Conservation (phyloP, 202 grass and related monocot genomes). For the Setaria italica region DNA sequence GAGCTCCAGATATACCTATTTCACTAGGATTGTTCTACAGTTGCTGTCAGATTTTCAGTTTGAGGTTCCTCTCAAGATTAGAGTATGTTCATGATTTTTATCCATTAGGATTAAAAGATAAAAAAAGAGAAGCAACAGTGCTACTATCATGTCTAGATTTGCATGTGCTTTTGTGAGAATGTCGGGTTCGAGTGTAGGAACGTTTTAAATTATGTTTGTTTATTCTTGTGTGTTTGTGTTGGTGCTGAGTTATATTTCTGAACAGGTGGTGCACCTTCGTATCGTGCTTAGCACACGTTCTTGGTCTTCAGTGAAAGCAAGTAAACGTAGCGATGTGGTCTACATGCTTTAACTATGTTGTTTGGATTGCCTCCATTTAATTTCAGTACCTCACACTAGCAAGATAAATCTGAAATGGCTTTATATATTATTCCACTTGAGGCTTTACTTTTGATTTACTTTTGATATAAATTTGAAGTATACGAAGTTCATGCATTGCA, state of each 20-base stretch:
- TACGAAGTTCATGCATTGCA: no score
- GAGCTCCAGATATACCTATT: not conserved
- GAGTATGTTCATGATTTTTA: not conserved
- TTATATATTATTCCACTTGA: no score
- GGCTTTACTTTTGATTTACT: no score
- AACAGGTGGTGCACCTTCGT: not conserved
- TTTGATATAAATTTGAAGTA: no score
- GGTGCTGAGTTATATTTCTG: no score
- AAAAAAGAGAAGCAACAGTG: not conserved
- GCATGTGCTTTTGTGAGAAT: not conserved
- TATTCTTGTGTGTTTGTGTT: not conserved
- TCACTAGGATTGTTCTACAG: not conserved
- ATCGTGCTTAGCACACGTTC: not conserved
- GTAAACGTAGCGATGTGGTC: no score
- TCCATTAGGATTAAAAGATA: not conserved
- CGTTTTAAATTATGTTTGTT: no score
- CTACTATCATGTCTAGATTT: no score
- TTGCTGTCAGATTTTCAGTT: not conserved
- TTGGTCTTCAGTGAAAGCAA: not conserved
- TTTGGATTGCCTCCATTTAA: no score
- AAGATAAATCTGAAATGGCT: no score
- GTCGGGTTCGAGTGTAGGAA: not conserved
- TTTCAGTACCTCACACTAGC: no score
- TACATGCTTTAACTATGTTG: no score
- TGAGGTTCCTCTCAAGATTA: not conserved